Conservation (phyloP, 345 rosid genomes). For the Microthlaspi erraticum region DNA sequence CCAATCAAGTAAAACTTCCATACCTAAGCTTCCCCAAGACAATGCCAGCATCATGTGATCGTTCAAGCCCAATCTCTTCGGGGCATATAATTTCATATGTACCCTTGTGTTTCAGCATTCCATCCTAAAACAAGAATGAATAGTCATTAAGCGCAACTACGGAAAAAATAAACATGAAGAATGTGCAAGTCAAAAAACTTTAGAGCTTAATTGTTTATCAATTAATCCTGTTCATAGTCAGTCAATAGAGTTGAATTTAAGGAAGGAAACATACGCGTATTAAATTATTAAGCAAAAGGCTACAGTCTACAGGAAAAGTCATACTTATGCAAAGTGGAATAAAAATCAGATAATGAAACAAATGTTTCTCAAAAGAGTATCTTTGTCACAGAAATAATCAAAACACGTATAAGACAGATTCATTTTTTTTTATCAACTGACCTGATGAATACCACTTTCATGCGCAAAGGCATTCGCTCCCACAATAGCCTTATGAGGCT, state of each 20-base stretch:
- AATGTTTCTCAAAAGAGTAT: constrained; percentile 6
- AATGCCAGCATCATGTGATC: constrained; percentile 85
- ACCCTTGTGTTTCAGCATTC: constrained; percentile 91
- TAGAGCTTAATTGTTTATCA: not conserved
- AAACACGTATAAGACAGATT: not conserved
- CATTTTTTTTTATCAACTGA: constrained; percentile 33
- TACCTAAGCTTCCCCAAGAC: constrained; percentile 97
- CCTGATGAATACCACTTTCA: constrained; percentile 98
- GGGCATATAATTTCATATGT: constrained; percentile 93
- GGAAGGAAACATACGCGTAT: constrained; percentile 12
- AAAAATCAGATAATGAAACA: constrained; percentile 1
- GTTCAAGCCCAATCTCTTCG: constrained; percentile 89
- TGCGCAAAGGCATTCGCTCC: constrained; percentile 98
- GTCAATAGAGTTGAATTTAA: not conserved
- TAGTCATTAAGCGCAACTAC: not conserved
- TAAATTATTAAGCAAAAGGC: constrained; percentile 19
- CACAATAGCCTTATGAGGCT: constrained; percentile 97
- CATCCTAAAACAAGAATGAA: constrained; percentile 62
- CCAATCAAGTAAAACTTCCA: constrained; percentile 19
- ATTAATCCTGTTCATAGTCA: not conserved
- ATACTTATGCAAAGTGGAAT: not conserved
- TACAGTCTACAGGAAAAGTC: constrained; percentile 5
- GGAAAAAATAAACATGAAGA: no score
- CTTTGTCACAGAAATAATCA: constrained; percentile 8
- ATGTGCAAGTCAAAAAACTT: constrained; percentile 14